Base-by-base conservation (phyloP, 169 alveolate species). In the Sarcocystis neurona region DNA sequence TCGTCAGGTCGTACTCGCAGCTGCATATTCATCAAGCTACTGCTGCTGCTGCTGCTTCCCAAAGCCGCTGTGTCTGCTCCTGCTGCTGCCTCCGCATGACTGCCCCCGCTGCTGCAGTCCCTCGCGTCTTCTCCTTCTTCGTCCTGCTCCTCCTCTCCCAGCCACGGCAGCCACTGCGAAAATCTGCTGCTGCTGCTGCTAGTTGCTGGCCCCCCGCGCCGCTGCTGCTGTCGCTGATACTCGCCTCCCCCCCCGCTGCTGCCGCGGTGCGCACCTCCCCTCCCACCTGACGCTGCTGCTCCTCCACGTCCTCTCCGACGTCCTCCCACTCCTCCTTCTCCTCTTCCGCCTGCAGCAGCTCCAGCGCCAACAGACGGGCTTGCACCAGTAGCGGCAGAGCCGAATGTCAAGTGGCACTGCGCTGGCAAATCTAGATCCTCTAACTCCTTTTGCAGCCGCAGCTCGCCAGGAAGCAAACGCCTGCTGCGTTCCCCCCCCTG, bases 111-210 rank as follows among this genome's bases (percentile, higher is more conserved):
- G 60, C 60, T 10, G n/a, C n/a, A n/a, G n/a, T n/a, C n/a, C n/a
- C n/a, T n/a, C n/a, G n/a, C n/a, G n/a, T n/a, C n/a, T n/a, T n/a
- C n/a, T n/a, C n/a, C n/a, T n/a, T n/a, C n/a, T n/a, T n/a, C n/a
- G n/a, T n/a, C n/a, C n/a, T n/a, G n/a, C n/a, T 92, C 94, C 68
- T 92, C 93, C 15, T 93, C 93, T 4, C 88, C 23, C 58, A 92
- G 77, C 20, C 72, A 58, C 43, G 89, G 75, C 53, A 72, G 77
- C 78, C 88, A 87, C 77, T 87, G 80, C 89, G 87, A 60, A 39
- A 91, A 89, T 72, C 82, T 79, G 88, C 72, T 68, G n/a, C 74
- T 84, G 79, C 86, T 88, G 77, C 86, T 88, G 92, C 50, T n/a
- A n/a, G n/a, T n/a, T n/a, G n/a, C n/a, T n/a, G n/a, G n/a, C n/a